These are phyloP conservation scores for Luzula sylvatica DNA, from an alignment of 176 grass and related monocot species.

Conservation along the genomic window DNA sequence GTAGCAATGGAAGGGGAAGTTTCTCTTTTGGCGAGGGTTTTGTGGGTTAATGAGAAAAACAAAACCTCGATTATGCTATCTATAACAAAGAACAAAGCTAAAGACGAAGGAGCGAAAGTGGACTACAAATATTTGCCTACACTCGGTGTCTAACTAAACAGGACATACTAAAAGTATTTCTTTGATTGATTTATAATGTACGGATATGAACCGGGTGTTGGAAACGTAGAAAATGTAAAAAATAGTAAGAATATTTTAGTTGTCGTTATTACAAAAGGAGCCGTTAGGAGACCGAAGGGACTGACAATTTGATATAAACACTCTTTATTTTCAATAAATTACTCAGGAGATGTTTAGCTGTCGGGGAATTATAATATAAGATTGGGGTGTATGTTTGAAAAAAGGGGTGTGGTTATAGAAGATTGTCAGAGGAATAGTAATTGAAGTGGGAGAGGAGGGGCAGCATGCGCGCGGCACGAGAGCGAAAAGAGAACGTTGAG, in stretches of 20 bases:
- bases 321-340: background rate
- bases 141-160: background rate
- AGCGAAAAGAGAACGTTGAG: background rate
- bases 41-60: slow-evolving; percentile 12
- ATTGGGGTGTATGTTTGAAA: background rate
- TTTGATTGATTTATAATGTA: background rate
- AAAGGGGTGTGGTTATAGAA: background rate
- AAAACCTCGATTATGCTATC: slow-evolving; percentile 12
- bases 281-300: slow-evolving; percentile 3
- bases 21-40: background rate
- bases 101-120: background rate
- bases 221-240: background rate
- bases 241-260: background rate
- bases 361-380: background rate
- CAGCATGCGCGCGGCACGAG: background rate
- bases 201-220: background rate
- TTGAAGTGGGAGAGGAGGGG: background rate
- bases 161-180: background rate
- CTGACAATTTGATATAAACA: background rate
- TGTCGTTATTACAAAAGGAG: slow-evolving; percentile 1
- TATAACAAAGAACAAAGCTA: background rate
- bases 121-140: background rate
- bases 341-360: background rate
- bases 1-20: background rate
- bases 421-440: background rate